Evolutionary conservation across 2,329 filamentous ascomycete species (phyloP).

Genomic region (Graphilbum fragrans): DNA sequence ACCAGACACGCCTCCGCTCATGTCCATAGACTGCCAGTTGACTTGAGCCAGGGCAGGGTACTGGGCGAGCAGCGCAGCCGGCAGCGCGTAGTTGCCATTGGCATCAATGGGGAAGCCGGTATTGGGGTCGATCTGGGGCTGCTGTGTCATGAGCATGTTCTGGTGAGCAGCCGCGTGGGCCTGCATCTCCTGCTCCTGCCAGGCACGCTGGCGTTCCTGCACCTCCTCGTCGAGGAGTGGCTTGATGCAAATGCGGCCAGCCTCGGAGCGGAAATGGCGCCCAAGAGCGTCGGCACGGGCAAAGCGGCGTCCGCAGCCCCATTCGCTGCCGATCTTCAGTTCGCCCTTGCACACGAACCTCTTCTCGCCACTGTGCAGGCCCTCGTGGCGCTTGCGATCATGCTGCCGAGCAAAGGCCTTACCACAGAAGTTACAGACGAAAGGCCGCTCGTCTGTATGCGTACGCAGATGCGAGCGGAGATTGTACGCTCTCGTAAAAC

Average conservation of each 20-base stretch:
- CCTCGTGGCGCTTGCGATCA: constrained; percentile 93
- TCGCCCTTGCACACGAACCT: constrained; percentile 95
- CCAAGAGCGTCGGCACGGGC: constrained; percentile 91
- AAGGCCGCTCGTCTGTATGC: constrained; percentile 92
- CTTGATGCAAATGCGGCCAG: constrained; percentile 91
- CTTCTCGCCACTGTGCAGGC: constrained; percentile 92
- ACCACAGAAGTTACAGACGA: constrained; percentile 91
- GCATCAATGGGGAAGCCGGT: constrained; percentile 46
- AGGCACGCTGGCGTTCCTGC: constrained; percentile 62
- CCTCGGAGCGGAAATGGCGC: constrained; percentile 89
- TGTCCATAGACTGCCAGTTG: constrained; percentile 59
- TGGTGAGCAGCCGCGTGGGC: constrained; percentile 29
- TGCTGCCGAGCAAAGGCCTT: constrained; percentile 97
- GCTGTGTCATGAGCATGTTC: constrained; percentile 41
- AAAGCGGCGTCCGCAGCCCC: constrained; percentile 90
- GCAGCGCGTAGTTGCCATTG: constrained; percentile 54
- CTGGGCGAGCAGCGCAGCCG: constrained; percentile 76
- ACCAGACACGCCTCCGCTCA: constrained; percentile 59
- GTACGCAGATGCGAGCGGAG: constrained; percentile 89
- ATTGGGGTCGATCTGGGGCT: constrained; percentile 45
- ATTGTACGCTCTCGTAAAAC: constrained; percentile 94
- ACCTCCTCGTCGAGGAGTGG: constrained; percentile 94
- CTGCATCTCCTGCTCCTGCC: constrained; percentile 61
- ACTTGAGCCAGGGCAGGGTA: constrained; percentile 87
- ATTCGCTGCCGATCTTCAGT: constrained; percentile 68